Evolutionary conservation across 164 flowering plant species (phyloP).

Genomic region (Echeveria elegans): DNA sequence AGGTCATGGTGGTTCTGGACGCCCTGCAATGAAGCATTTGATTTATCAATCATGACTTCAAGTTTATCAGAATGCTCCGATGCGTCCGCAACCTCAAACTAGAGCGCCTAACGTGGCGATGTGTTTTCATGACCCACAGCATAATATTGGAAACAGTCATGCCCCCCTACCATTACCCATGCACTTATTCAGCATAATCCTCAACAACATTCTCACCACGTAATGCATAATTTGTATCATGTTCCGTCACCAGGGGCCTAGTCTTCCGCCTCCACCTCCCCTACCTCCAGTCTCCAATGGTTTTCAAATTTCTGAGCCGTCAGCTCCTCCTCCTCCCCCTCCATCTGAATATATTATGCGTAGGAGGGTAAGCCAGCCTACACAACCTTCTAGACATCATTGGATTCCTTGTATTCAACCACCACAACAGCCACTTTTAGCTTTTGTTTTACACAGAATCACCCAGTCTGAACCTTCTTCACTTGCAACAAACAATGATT

Average conservation of each 20-base stretch:
- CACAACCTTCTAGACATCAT: neutral
- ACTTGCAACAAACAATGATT: neutral
- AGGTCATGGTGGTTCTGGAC: neutral
- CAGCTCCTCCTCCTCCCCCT: slow-evolving; percentile 28
- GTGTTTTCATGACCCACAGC: neutral
- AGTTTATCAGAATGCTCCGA: neutral
- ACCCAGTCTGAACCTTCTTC: neutral
- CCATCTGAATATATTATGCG: slow-evolving; percentile 5
- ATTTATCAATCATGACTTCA: neutral
- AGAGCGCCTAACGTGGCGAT: neutral
- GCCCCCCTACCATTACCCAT: slow-evolving; percentile 8
- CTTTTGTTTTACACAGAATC: neutral
- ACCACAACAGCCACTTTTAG: slow-evolving; percentile 1
- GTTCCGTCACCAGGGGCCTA: slow-evolving; percentile 10
- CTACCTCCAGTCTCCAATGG: slow-evolving; percentile 19
- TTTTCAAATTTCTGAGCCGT: slow-evolving; percentile 20
- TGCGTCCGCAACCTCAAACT: neutral
- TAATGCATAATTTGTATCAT: slow-evolving; percentile 20
- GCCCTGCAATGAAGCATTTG: neutral
- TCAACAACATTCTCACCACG: slow-evolving; percentile 18
- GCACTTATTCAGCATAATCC: slow-evolving; percentile 23
- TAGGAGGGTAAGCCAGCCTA: neutral
- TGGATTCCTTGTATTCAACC: neutral
- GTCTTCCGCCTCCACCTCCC: slow-evolving; percentile 17
- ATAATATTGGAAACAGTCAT: neutral